phyloP scores from a whole-genome alignment of 2,329 filamentous ascomycete species.

The Madurella mycetomatis region DNA sequence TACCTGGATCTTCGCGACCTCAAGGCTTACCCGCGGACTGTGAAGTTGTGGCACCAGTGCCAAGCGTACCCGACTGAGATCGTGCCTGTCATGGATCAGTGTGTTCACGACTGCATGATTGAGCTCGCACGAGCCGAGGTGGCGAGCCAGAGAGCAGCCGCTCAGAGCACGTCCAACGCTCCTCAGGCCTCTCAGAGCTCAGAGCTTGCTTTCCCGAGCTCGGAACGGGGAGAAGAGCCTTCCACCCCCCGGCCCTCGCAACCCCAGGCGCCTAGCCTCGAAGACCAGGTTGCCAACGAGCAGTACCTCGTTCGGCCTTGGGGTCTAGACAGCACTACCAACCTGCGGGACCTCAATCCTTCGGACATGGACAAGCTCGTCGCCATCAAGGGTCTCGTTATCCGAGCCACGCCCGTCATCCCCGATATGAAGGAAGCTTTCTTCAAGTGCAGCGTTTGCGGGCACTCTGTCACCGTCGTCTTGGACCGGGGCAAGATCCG shows the following conservation, averaged over 20 bases:
- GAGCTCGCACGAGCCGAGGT: constrained; percentile 81
- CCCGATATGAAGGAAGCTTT: constrained; percentile 99
- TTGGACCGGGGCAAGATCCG: constrained; percentile 95
- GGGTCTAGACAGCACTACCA: constrained; percentile 79
- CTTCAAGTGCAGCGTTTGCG: constrained; percentile 92
- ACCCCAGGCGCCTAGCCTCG: constrained; percentile 53
- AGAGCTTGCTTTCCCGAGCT: constrained; percentile 72
- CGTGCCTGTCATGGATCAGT: constrained; percentile 92
- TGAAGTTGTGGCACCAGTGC: constrained; percentile 92
- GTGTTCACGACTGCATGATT: constrained; percentile 87
- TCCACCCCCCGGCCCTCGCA: constrained; percentile 42
- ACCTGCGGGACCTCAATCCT: constrained; percentile 90
- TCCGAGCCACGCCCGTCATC: constrained; percentile 91
- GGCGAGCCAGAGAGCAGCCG: constrained; percentile 56
- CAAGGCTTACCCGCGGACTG: constrained; percentile 85
- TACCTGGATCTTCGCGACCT: constrained; percentile 88
- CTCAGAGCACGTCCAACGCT: constrained; percentile 50
- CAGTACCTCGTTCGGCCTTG: constrained; percentile 86
- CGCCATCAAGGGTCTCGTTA: constrained; percentile 91
- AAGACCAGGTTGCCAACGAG: constrained; percentile 74
- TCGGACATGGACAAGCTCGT: constrained; percentile 96
- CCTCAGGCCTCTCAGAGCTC: constrained; percentile 60
- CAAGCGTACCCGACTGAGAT: constrained; percentile 95
- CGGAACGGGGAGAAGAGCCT: constrained; percentile 60
- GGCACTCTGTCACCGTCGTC: constrained; percentile 83